Conservation (phyloP, 2,329 filamentous ascomycete species). For the Claviceps paspali region DNA sequence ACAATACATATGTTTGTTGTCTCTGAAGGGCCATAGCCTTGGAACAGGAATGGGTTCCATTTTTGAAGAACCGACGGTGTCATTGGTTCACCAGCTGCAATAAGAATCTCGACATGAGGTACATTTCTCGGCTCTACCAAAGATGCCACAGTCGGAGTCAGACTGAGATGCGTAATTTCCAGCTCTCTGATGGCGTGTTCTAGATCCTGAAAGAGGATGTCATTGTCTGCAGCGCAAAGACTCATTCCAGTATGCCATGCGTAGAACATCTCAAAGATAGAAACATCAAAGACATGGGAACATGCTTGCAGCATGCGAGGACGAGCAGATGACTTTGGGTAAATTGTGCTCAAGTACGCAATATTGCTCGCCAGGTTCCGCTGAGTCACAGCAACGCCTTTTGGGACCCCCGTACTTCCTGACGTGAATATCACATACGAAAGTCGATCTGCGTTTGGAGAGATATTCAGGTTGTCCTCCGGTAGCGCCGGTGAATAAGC, state of each 20-base stretch:
- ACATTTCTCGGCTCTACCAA: constrained; percentile 55
- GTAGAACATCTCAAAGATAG: constrained; percentile 83
- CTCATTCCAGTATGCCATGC: constrained; percentile 66
- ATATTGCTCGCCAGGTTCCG: constrained; percentile 64
- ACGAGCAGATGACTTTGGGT: constrained; percentile 33
- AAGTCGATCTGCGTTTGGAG: constrained; percentile 31
- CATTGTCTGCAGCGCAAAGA: constrained; percentile 60
- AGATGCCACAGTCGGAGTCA: constrained; percentile 74
- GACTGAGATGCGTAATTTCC: constrained; percentile 60
- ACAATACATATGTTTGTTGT: constrained; percentile 80
- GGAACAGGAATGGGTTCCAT: constrained; percentile 58
- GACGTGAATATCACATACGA: constrained; percentile 75
- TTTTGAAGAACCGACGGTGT: constrained; percentile 52
- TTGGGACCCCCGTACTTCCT: constrained; percentile 66
- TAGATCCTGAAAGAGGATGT: constrained; percentile 58
- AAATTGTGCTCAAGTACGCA: constrained; percentile 47
- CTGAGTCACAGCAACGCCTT: constrained; percentile 66
- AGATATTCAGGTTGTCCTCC: constrained; percentile 21
- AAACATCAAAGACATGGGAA: constrained; percentile 75
- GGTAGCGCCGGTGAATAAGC: constrained; percentile 15
- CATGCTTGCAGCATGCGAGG: constrained; percentile 66
- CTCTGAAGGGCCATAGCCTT: constrained; percentile 75
- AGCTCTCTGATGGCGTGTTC: constrained; percentile 50
- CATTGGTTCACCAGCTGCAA: constrained; percentile 70
- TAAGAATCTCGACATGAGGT: constrained; percentile 56